Conservation (phyloP, 345 rosid species). For the Corchorus olitorius region DNA sequence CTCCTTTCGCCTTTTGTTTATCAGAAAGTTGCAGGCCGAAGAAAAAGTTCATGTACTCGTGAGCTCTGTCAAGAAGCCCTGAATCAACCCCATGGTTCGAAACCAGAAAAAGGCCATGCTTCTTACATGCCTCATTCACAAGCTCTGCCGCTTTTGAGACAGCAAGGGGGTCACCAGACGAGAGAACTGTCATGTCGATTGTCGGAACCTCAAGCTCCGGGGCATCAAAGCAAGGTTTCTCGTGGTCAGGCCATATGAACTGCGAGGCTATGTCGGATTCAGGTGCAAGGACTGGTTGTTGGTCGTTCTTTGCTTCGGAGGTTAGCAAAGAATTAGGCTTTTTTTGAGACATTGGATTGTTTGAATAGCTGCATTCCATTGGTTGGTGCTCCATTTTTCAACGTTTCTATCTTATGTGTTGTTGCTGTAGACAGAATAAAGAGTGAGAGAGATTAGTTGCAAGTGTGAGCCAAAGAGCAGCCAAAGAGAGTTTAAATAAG, state of each 20-base stretch:
- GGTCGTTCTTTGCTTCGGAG: constrained; percentile 35
- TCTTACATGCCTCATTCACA: constrained; percentile 66
- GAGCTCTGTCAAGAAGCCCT: constrained; percentile 50
- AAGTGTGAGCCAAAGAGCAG: too few relatives aligned
- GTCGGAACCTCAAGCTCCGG: constrained; percentile 65
- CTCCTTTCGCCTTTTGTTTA: constrained; percentile 73
- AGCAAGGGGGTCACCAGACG: constrained; percentile 50
- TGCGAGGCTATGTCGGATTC: constrained; percentile 60
- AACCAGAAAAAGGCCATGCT: constrained; percentile 81
- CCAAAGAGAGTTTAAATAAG: too few relatives aligned
- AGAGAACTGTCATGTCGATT: constrained; percentile 56
- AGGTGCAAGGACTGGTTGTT: constrained; percentile 30
- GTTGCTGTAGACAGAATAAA: too few relatives aligned
- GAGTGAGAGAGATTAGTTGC: too few relatives aligned
- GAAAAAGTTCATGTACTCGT: constrained; percentile 51
- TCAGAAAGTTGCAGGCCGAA: constrained; percentile 51
- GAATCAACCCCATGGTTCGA: constrained; percentile 74
- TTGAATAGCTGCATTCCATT: not conserved
- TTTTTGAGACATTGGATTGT: constrained; percentile 13
- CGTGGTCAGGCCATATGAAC: constrained; percentile 90
- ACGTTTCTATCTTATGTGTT: too few relatives aligned
- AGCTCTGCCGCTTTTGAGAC: constrained; percentile 43
- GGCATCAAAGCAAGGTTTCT: constrained; percentile 50
- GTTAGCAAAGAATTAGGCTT: not conserved
- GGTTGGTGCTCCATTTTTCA: not conserved